These are phyloP conservation scores for Brasilioporus rufonigricans DNA, from an alignment of 768 basidiomycete genomes.

Conservation along the genomic window DNA sequence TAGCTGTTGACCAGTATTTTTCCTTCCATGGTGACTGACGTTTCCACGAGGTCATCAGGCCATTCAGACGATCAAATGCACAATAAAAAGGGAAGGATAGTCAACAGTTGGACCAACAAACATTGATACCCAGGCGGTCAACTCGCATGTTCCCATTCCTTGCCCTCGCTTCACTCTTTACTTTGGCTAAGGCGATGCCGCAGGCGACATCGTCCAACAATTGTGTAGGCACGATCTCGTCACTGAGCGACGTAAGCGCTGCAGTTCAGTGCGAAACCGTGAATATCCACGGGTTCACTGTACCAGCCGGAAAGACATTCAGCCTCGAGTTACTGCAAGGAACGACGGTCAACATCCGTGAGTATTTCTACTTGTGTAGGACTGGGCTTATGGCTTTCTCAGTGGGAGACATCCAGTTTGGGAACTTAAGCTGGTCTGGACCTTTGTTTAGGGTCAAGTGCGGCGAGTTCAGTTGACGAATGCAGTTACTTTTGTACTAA, in stretches of 20 bases:
- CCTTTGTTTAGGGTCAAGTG: constrained; percentile 54
- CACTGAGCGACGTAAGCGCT: constrained; percentile 45
- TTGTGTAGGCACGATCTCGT: constrained; percentile 55
- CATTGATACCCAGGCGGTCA: not conserved
- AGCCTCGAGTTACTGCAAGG: constrained; percentile 44
- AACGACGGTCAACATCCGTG: constrained; percentile 59
- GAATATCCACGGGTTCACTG: constrained; percentile 54
- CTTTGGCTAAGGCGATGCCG: constrained; percentile 14
- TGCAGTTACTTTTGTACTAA: not conserved
- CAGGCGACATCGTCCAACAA: constrained; percentile 4
- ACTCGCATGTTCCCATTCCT: constrained; percentile 8
- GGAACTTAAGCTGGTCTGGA: constrained; percentile 48
- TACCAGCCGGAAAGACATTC: constrained; percentile 52
- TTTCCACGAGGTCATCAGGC: not conserved
- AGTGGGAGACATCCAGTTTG: constrained; percentile 62
- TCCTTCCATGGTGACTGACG: not conserved
- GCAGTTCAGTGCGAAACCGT: constrained; percentile 59
- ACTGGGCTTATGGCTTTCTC: not conserved
- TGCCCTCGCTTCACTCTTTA: constrained; percentile 17
- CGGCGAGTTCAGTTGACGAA: constrained; percentile 3
- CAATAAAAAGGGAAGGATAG: constrained; percentile 6
- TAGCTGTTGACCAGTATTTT: not conserved
- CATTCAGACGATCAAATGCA: not conserved
- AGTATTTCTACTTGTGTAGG: constrained; percentile 16
- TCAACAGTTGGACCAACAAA: not conserved